These are phyloP conservation scores for Besnoitia besnoiti DNA, from an alignment of 169 alveolate species.

Conservation along the genomic window DNA sequence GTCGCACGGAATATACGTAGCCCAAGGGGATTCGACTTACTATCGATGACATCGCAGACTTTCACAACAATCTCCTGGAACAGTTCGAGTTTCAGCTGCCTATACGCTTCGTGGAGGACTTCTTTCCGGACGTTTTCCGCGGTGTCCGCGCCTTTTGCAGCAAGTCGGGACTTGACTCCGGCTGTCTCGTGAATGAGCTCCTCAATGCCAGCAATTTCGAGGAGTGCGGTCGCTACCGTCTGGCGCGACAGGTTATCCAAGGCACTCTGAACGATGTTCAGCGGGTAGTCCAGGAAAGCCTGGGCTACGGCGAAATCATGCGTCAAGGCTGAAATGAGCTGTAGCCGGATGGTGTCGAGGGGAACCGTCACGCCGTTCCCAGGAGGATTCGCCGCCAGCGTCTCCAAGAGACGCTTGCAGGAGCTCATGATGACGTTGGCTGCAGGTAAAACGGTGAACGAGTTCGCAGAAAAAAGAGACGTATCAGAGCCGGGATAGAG, in stretches of 20 bases:
- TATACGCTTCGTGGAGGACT: background rate
- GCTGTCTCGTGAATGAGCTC: background rate
- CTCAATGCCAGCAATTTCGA: background rate
- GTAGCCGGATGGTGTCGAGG: background rate
- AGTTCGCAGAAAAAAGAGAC: too few species aligned
- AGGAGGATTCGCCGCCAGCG: background rate
- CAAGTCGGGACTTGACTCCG: background rate
- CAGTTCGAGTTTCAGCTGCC: background rate
- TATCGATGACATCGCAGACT: constrained; percentile 4
- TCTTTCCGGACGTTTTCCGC: background rate
- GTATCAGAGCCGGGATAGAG: too few species aligned
- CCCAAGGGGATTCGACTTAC: background rate
- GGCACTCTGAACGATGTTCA: background rate
- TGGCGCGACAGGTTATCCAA: background rate
- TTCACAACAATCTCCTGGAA: background rate
- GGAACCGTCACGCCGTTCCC: background rate
- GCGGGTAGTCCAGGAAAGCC: background rate
- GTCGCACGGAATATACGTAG: too few species aligned
- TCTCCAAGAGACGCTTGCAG: background rate
- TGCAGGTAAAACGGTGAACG: background rate
- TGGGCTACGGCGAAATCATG: constrained; percentile 1
- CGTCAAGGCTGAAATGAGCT: background rate
- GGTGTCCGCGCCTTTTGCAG: background rate
- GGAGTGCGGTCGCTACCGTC: background rate
- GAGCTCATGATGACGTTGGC: background rate